Evolutionary conservation across 2,329 filamentous ascomycete species (phyloP), one percentile per base, ranked within the genome.

Genomic region (Colletotrichum ledebouriae): DNA sequence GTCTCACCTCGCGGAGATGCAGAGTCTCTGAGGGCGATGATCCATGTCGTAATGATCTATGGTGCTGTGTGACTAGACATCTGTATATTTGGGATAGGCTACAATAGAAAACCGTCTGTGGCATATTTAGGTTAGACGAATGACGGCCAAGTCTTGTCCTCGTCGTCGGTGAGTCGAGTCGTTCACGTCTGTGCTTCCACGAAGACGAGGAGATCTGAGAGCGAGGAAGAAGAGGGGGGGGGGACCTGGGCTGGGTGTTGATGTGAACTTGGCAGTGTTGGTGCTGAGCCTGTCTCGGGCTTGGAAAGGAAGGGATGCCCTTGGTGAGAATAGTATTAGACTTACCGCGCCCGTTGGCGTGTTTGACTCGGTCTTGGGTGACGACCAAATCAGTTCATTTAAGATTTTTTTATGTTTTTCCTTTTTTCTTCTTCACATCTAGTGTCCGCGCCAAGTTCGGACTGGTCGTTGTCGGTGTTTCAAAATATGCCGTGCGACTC

Each of bases 1-100:
- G 49, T 62, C 20, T 9, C 49, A 49, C 29, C 10, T 59, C 64
- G 64, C 59, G 64, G 61, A 68, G 61, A 63, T 63, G 10, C 53
- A 47, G 37, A 29, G 46, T 12, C 49, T 39, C 6, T 29, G 11
- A 13, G 25, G 6, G 17, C 12, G 41, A 3, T n/a, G 33, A 4
- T 53, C 11, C 39, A 11, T 29, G n/a, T 39, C 17, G 52, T 15
- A 13, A 20, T 37, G 52, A 64, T 67, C 39, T 58, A 20, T 44
- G 59, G 42, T 29, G 29, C 29, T 25, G 25, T 25, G 17, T 17
- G 17, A 17, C 17, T 2, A 17, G 17, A 17, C 17, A 17, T 17
- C 17, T 17, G 17, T 17, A 17, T 2, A 17, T 17, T 17, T 17
- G 17, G 17, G 17, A 2, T 17, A 17, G 17, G 17, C 17, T 17